These are phyloP conservation scores for Magnusiomyces suaveolens DNA, from an alignment of 1,139 yeast genomes.

Conservation along the genomic window DNA sequence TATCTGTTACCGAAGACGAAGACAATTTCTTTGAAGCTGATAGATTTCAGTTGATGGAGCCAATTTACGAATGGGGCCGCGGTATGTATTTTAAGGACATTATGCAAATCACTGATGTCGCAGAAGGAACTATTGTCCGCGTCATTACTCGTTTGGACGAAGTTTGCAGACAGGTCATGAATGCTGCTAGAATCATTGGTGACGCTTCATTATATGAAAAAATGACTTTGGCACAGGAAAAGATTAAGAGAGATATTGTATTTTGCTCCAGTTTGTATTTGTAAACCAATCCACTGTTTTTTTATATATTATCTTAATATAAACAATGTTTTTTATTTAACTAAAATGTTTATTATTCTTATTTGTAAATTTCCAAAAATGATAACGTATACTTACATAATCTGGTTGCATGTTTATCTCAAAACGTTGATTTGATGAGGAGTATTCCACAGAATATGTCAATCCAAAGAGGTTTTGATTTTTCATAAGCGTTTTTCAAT, in stretches of 20 bases:
- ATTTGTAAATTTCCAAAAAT: too few species aligned
- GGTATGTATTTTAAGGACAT: constrained; percentile 88
- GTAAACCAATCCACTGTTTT: too few species aligned
- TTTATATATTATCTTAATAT: too few species aligned
- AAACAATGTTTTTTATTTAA: too few species aligned
- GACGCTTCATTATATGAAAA: constrained; percentile 79
- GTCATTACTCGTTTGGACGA: constrained; percentile 92
- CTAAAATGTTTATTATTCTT: too few species aligned
- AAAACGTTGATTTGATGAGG: too few species aligned
- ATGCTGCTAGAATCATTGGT: constrained; percentile 91
- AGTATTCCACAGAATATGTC: too few species aligned
- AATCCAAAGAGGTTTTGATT: too few species aligned
- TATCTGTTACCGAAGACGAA: constrained; percentile 73
- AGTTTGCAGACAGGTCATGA: constrained; percentile 86
- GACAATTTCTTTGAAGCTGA: constrained; percentile 73
- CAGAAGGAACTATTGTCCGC: constrained; percentile 96
- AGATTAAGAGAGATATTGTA: constrained; percentile 90
- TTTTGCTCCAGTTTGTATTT: constrained; percentile 92
- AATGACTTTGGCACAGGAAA: constrained; percentile 88
- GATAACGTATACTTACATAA: too few species aligned
- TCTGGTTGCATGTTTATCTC: too few species aligned
- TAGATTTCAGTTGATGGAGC: constrained; percentile 83
- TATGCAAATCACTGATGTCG: constrained; percentile 78
- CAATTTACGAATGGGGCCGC: constrained; percentile 96
- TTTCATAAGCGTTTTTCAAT: too few species aligned